Evolutionary conservation across 148 eudicot species (phyloP).

Genomic region (Arbutus unedo): DNA sequence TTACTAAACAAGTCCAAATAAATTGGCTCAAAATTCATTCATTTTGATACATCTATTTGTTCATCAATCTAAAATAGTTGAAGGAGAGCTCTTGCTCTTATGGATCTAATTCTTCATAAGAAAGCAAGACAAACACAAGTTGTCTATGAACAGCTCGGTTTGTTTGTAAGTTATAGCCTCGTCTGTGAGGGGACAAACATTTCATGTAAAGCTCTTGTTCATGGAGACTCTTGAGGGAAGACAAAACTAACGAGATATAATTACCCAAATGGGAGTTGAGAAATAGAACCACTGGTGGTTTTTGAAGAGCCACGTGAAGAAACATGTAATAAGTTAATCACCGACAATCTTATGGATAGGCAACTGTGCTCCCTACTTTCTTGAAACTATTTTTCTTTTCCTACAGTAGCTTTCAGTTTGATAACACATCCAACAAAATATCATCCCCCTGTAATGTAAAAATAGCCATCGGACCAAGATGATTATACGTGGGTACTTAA

Average conservation of each 20-base stretch:
- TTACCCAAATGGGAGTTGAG: background rate
- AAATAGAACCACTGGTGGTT: background rate
- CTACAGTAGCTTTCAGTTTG: too few species aligned
- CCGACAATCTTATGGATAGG: background rate
- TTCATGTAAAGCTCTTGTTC: too few species aligned
- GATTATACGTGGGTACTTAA: background rate
- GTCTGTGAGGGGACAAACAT: too few species aligned
- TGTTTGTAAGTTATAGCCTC: too few species aligned
- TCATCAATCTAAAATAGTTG: too few species aligned
- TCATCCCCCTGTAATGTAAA: background rate
- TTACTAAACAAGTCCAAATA: background rate
- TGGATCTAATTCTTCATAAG: too few species aligned
- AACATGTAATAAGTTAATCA: background rate
- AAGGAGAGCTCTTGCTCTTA: too few species aligned
- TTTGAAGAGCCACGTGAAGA: slow-evolving; percentile 1
- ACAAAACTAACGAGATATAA: background rate
- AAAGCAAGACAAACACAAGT: too few species aligned
- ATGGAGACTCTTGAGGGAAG: background rate
- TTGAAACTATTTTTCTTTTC: too few species aligned
- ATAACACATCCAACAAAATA: background rate
- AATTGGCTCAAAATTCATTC: background rate
- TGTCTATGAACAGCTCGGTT: too few species aligned
- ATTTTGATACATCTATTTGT: too few species aligned
- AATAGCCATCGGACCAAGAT: background rate
- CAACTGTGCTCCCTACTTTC: too few species aligned